Evolutionary conservation across 106 monocot species (phyloP).

Genomic region (Allium fistulosum): DNA sequence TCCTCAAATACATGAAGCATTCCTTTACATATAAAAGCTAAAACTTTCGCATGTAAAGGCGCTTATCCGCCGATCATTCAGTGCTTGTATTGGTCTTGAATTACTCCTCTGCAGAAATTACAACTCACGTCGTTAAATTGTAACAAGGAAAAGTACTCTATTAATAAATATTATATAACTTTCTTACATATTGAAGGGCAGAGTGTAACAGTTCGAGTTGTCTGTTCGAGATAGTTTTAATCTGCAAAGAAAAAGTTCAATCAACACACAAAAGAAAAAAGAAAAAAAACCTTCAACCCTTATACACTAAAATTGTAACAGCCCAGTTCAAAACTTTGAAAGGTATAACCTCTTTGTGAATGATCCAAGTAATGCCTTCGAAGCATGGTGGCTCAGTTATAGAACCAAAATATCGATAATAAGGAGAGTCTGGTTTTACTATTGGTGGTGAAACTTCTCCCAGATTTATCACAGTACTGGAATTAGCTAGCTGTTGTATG

Average conservation of each 20-base stretch:
- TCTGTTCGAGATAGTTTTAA: neutral
- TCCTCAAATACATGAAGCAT: neutral
- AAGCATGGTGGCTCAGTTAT: constrained; percentile 4
- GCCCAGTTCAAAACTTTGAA: too few species aligned
- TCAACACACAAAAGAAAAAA: too few species aligned
- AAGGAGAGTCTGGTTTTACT: neutral
- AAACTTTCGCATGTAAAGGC: neutral
- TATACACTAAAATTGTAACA: too few species aligned
- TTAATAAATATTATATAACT: neutral
- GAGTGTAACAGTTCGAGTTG: constrained; percentile 2
- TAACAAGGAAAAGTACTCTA: neutral
- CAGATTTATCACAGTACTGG: neutral
- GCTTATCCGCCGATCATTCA: neutral
- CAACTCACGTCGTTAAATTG: neutral
- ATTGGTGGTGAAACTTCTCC: neutral
- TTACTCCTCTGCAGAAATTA: neutral
- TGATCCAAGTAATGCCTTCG: constrained; percentile 2
- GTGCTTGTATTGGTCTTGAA: constrained; percentile 1
- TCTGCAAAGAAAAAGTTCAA: neutral
- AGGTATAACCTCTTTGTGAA: neutral
- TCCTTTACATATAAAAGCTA: neutral
- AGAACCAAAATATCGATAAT: constrained; percentile 1
- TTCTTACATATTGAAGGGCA: neutral
- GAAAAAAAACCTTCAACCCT: too few species aligned
- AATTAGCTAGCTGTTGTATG: too few species aligned